These are phyloP conservation scores for Oenanthe javanica DNA, from an alignment of 140 eudicot genomes.

Conservation along the genomic window DNA sequence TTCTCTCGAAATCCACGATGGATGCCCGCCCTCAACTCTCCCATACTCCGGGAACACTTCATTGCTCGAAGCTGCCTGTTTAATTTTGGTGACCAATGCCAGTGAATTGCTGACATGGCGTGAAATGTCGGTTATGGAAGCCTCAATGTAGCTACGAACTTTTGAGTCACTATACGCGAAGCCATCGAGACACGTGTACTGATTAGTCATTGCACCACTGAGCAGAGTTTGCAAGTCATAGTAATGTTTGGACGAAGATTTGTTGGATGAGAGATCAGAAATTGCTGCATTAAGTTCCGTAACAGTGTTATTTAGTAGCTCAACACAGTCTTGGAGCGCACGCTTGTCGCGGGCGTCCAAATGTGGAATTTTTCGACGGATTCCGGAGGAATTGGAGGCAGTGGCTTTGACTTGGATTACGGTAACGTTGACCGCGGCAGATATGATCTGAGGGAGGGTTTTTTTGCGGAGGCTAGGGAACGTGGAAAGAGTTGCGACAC, in stretches of 20 bases:
- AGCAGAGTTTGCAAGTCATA: constrained; percentile 49
- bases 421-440: constrained; percentile 49
- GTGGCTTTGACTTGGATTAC: constrained; percentile 45
- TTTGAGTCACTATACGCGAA: constrained; percentile 41
- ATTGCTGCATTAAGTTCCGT: constrained; percentile 38
- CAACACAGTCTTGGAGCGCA: constrained; percentile 75
- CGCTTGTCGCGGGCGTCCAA: constrained; percentile 33
- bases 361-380: constrained; percentile 29
- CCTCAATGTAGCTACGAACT: constrained; percentile 37
- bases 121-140: constrained; percentile 40
- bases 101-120: constrained; percentile 57
- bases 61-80: background rate
- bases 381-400: constrained; percentile 26
- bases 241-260: constrained; percentile 28
- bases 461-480: constrained; percentile 43
- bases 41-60: constrained; percentile 33
- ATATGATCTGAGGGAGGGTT: constrained; percentile 50
- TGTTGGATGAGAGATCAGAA: constrained; percentile 30
- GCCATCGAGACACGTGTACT: constrained; percentile 73
- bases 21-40: constrained; percentile 32
- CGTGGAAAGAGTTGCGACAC: constrained; percentile 55
- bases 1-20: constrained; percentile 46
- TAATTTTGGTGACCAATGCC: constrained; percentile 46
- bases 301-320: constrained; percentile 37
- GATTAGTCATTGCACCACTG: constrained; percentile 89